These are phyloP conservation scores for Haplosporangium gracile DNA, from an alignment of 192 early-diverging fungal genomes.

Conservation along the genomic window DNA sequence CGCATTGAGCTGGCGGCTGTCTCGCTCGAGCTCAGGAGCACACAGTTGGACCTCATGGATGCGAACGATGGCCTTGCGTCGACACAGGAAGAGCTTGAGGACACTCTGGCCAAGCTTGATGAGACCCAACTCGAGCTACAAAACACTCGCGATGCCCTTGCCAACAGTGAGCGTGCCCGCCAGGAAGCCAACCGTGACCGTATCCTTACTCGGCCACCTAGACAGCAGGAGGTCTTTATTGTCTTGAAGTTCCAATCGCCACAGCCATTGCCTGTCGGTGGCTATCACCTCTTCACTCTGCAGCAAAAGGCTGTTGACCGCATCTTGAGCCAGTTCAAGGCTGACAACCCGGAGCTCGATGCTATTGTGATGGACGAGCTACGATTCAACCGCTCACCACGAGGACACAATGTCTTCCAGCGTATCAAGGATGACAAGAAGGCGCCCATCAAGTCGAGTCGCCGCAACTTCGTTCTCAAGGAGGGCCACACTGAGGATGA, in stretches of 20 bases:
- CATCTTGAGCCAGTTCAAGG: constrained; percentile 13
- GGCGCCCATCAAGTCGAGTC: constrained; percentile 22
- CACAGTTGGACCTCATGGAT: constrained; percentile 18
- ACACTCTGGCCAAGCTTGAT: too few species aligned
- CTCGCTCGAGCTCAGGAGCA: constrained; percentile 42
- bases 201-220: constrained; percentile 8
- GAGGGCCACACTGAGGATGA: constrained; percentile 23
- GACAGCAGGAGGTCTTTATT: constrained; percentile 19
- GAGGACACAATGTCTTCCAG: constrained; percentile 8
- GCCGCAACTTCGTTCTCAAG: constrained; percentile 23
- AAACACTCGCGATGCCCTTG: constrained; percentile 20
- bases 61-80: constrained; percentile 23
- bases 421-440: constrained; percentile 20
- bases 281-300: constrained; percentile 19
- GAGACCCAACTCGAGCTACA: constrained; percentile 11
- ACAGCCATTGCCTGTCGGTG: constrained; percentile 23
- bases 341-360: constrained; percentile 13
- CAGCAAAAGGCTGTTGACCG: constrained; percentile 13
- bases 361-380: constrained; percentile 25
- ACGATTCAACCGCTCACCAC: constrained; percentile 23
- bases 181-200: constrained; percentile 22
- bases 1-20: constrained; percentile 26
- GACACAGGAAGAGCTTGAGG: constrained; percentile 20
- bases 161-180: constrained; percentile 18
- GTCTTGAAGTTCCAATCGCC: constrained; percentile 16